Conservation (phyloP, 2,329 filamentous ascomycete species). For the Cadophora gregata region DNA sequence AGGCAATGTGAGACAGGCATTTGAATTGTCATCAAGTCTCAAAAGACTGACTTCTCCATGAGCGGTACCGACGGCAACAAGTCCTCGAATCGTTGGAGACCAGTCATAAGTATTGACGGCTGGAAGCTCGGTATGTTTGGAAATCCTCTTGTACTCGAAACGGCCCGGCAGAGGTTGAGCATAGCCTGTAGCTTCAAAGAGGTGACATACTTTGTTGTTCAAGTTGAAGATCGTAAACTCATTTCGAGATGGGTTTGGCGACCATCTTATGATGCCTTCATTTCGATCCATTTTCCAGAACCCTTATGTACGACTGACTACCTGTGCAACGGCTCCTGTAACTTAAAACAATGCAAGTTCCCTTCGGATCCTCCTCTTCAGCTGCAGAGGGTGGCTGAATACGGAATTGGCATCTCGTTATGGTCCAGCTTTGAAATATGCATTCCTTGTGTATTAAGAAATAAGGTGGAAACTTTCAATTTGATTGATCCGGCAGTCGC, state of each 20-base stretch:
- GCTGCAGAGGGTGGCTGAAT: not conserved
- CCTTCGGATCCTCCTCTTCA: not conserved
- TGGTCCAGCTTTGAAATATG: not conserved
- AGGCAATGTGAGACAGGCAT: conserved; percentile 67
- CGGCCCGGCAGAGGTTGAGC: conserved; percentile 54
- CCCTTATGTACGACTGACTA: conserved; percentile 2
- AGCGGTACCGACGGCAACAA: conserved; percentile 77
- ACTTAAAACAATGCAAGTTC: not conserved
- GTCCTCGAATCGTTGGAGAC: conserved; percentile 65
- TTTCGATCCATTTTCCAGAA: conserved; percentile 42
- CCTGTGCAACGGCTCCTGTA: not conserved
- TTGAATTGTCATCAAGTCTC: conserved; percentile 73
- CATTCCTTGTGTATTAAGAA: not conserved
- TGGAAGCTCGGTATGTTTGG: conserved; percentile 67
- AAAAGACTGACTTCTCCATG: conserved; percentile 78
- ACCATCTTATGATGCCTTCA: conserved; percentile 69
- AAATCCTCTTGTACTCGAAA: conserved; percentile 63
- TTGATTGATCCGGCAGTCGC: not conserved
- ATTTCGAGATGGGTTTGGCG: conserved; percentile 61
- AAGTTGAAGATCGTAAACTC: conserved; percentile 70
- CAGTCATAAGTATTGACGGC: conserved; percentile 70
- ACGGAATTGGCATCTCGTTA: conserved; percentile 5
- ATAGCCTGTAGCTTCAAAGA: conserved; percentile 66
- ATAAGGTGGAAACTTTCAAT: not conserved
- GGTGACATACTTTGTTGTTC: conserved; percentile 65